Evolutionary conservation across 2,329 filamentous ascomycete species (phyloP), one percentile per base, ranked within the genome.

Genomic region (Pestalotiopsis sp.): DNA sequence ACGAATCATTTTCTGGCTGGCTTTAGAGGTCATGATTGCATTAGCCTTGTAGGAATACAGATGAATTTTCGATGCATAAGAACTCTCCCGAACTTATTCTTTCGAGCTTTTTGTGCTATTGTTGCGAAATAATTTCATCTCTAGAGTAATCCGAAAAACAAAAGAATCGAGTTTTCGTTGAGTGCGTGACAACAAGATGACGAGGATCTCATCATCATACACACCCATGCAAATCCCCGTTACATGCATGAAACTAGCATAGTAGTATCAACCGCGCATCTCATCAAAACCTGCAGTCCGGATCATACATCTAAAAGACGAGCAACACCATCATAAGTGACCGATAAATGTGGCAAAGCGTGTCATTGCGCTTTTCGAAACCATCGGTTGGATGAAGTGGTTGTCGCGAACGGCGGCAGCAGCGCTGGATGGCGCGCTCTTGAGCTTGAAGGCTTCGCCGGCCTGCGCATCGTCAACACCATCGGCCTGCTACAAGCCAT

Each of bases 391-490:
- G 68, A 78, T 78, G 76, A 68, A 64, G 70, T 68, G 58, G 69
- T 70, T 76, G 71, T 60, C 67, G 60, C 75, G 72, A 66, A 68
- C 69, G 68, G 66, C 69, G 66, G 70, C 69, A 68, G 72, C 73
- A 68, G 72, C 73, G 75, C 70, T 68, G 69, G 73, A 74, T 76
- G 75, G 71, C 73, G 68, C 72, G 68, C 73, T 75, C 65, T 65
- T 40, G 68, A 66, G 65, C 14, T 36, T 25, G n/a, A 25, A 9
- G 38, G 56, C 31, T 36, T 5, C n/a, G 5, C 25, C 65, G 13
- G 52, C 52, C 36, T 41, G n/a, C 27, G 9, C 20, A 17, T 41
- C 17, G 27, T 23, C 45, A 31, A 13, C 17, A n/a, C 13, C n/a
- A 23, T 14, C 12, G n/a, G 27, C 17, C 13, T 40, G 36, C 31